Base-by-base conservation (phyloP, 129 eudicot genomes). In the Rutidosis leptorrhynchoides region DNA sequence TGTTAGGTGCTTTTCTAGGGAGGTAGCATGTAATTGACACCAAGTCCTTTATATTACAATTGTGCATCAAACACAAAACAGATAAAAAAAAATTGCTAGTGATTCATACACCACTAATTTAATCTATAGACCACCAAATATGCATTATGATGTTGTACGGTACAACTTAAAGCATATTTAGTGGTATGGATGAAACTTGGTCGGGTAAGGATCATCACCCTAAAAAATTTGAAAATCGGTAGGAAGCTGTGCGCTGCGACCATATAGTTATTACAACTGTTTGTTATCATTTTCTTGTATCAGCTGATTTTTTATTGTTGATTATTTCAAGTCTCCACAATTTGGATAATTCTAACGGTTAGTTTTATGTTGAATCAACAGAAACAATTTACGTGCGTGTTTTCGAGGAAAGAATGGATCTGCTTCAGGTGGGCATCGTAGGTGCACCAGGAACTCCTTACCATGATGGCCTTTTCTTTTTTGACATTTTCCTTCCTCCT, bases 371-470 rank as follows among this genome's bases (percentile, higher is more conserved):
- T 12, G 8, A 5, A 65, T 74, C 30, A 15, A 61, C 95, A 94
- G 99, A 89, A 52, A 80, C 87, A 30, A 86, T 94, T 51, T 93
- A 68, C 40, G 95, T 86, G 6, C 99, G 99, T 14, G 78, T 81
- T 73, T 89, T 82, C 20, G 99, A 94, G 80, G 99, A 94, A 73
- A 73, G 96, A 55, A 86, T 89, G 95, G 90, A 94, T 74, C 71
- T 94, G 55, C 59, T 94, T 16, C 84, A 88, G 60, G 95, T 95
- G 20, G 96, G 85, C 17, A 74, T 94, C 65, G 78, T 82, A 16
- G 99, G 99, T 40, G 79, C 95, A 65, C 83, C 83, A 10, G 96
- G 88, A 65, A 94, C 99, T 52, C 99, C 99, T 15, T 94, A 94
- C 64, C 96, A 94, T 29, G 88, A 94, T 65, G 80, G 82, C 21